Base-by-base conservation (phyloP, 768 basidiomycete species). In the Pleurotus salmoneostramineus region DNA sequence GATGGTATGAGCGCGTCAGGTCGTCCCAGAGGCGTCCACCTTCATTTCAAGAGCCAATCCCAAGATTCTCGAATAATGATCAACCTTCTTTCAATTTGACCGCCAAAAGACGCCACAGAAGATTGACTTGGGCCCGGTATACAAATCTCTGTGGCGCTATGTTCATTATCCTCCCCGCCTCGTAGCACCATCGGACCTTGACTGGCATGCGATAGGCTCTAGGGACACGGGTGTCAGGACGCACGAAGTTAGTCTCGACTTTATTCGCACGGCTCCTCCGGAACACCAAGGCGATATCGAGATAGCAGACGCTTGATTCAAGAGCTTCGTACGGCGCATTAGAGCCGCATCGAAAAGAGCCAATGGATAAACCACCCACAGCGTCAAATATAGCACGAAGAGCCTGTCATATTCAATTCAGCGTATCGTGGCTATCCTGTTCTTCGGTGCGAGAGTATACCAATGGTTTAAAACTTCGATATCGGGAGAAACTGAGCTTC, bases 31-130 rank as follows among this genome's bases (percentile, higher is more conserved):
- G 37, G 6, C 37, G 37, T 6, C 37, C 37, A n/a, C 6, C 14
- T 14, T 6, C 6, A 40, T 40, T 6, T 6, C 37, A 6, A 40
- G 37, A 21, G 45, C 50, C 50, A 51, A 51, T 37, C 33, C 48
- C 48, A 49, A 33, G 21, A 49, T 33, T 33, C 14, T 49, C 33
- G 14, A 21, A 12, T 37, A n/a, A 27, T 27, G 32, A 37, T 17
- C 33, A 54, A 54, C 52, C 40, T 54, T 54, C n/a, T n/a, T n/a
- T n/a, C n/a, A n/a, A 17, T 54, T 40, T 54, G 52, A 54, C 17
- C 37, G 6, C 6, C 6, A 17, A 15, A 3, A 17, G 36, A 42
- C 52, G 52, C 52, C 52, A 54, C 52, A 54, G 52, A 54, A 54
- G 52, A 54, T 54, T 45, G 21, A 40, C 35, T 36, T 54, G 10